A percentile compares a stretch with the other conserved stretches of the same genome.
Evolutionary conservation across 2,329 filamentous ascomycete genomes (phyloP).

Genomic region (Akanthomyces dipterigenus): DNA sequence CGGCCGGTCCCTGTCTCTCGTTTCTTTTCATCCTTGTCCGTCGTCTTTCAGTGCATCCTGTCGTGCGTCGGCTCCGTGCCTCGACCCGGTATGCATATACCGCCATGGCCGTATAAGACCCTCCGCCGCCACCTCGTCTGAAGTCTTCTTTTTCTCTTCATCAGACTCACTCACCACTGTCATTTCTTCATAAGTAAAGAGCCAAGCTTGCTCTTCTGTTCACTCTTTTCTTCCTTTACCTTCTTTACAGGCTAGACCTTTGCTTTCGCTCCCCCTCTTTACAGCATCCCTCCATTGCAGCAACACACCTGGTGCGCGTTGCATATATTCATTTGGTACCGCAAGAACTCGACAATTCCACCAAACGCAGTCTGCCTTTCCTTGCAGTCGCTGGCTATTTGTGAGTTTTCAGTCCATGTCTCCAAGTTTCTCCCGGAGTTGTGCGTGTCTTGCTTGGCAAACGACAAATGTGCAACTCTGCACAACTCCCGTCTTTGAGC

Average conservation of each 20-base stretch:
- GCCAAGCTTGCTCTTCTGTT: neutral
- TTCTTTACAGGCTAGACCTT: constrained; percentile 31
- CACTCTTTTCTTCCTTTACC: constrained; percentile 17
- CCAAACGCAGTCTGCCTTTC: neutral
- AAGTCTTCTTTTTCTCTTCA: constrained; percentile 2
- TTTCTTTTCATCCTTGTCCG: constrained; percentile 16
- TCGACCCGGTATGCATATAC: constrained; percentile 7
- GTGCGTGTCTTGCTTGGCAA: neutral
- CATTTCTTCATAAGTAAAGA: constrained; percentile 6
- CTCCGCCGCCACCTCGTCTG: neutral
- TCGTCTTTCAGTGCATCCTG: neutral
- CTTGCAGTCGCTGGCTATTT: neutral
- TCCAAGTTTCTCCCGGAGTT: neutral
- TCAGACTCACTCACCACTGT: constrained; percentile 10
- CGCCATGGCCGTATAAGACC: constrained; percentile 11
- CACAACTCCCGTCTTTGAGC: neutral
- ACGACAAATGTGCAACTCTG: neutral
- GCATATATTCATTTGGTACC: constrained; percentile 7
- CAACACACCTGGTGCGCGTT: constrained; percentile 21
- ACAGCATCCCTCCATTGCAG: constrained; percentile 2
- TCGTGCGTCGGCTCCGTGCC: constrained; percentile 1
- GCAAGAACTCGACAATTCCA: constrained; percentile 1
- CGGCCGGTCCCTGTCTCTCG: constrained; percentile 19
- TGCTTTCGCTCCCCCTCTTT: constrained; percentile 22
- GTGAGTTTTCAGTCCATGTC: neutral